A percentile compares a stretch with the other conserved stretches of the same genome.
These are phyloP conservation scores for Fusarium sterilihyphosum DNA, from an alignment of 2,329 filamentous ascomycete genomes.

Conservation along the genomic window DNA sequence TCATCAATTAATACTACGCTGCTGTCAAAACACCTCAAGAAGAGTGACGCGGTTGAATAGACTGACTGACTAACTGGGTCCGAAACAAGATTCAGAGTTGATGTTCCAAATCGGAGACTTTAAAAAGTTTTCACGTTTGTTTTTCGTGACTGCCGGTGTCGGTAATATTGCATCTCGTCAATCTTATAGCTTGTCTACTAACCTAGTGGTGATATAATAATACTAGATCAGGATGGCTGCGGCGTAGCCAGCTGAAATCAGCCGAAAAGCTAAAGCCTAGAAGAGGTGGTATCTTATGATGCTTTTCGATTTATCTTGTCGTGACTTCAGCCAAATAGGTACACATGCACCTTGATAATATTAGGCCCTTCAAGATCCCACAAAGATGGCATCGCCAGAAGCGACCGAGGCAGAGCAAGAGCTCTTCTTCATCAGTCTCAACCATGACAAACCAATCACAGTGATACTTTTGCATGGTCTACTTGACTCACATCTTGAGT, in stretches of 20 bases:
- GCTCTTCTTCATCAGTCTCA: conserved; percentile 44
- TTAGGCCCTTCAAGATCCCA: not conserved
- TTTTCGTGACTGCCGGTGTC: not conserved
- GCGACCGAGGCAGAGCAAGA: conserved; percentile 5
- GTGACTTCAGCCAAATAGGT: not conserved
- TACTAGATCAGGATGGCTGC: not conserved
- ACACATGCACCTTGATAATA: not conserved
- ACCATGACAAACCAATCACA: conserved; percentile 43
- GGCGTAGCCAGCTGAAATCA: not conserved
- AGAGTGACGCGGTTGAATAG: not conserved
- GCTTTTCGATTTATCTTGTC: not conserved
- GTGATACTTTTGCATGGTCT: conserved; percentile 49
- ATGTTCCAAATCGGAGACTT: not conserved
- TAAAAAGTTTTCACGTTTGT: not conserved
- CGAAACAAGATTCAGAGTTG: not conserved
- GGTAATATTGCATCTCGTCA: not conserved
- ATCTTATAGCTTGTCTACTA: not conserved
- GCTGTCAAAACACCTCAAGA: not conserved
- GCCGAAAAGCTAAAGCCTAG: not conserved
- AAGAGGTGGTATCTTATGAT: not conserved
- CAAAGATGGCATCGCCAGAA: conserved; percentile 6
- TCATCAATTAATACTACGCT: conserved; percentile 9
- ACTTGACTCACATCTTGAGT: conserved; percentile 49
- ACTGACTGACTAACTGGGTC: not conserved
- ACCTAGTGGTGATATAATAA: not conserved